Evolutionary conservation across 2,329 filamentous ascomycete genomes (phyloP).

Genomic region (Paramyrothecium roridum): DNA sequence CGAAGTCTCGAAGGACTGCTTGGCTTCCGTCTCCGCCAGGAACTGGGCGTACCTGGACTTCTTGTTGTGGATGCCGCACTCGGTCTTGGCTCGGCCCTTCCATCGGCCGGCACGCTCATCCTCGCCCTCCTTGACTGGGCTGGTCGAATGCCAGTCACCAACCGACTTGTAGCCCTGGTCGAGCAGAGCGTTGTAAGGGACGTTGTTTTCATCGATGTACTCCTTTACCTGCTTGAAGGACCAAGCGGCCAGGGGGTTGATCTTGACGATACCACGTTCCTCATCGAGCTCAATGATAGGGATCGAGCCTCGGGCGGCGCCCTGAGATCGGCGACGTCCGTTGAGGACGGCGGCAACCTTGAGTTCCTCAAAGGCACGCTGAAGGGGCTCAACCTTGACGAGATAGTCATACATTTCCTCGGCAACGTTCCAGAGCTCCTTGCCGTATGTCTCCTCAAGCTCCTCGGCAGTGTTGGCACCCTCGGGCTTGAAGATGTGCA

Average conservation of each 20-base stretch:
- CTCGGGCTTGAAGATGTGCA: slow-evolving; percentile 89
- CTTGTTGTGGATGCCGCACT: slow-evolving; percentile 99
- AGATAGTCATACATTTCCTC: slow-evolving; percentile 93
- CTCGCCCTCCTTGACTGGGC: slow-evolving; percentile 83
- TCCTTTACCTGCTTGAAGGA: slow-evolving; percentile 82
- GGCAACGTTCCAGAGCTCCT: slow-evolving; percentile 79
- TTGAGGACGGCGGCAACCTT: slow-evolving; percentile 89
- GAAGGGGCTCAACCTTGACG: slow-evolving; percentile 94
- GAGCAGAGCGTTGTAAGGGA: slow-evolving; percentile 90
- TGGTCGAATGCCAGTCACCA: slow-evolving; percentile 97
- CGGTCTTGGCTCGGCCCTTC: slow-evolving; percentile 94
- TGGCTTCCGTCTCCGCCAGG: slow-evolving; percentile 68
- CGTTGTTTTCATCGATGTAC: slow-evolving; percentile 81
- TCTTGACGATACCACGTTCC: slow-evolving; percentile 88
- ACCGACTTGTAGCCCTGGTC: slow-evolving; percentile 97
- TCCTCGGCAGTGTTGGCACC: slow-evolving; percentile 69
- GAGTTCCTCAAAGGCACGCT: slow-evolving; percentile 84
- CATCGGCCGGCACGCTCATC: slow-evolving; percentile 95
- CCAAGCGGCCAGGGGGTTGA: slow-evolving; percentile 97
- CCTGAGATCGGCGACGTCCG: slow-evolving; percentile 86
- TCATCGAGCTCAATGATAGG: slow-evolving; percentile 88
- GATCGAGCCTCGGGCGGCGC: slow-evolving; percentile 85
- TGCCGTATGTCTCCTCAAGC: slow-evolving; percentile 80
- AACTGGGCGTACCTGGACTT: slow-evolving; percentile 89
- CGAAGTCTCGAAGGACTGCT: slow-evolving; percentile 50